Percentiles rank a stretch among this genome's conserved stretches.
Evolutionary conservation across 805 yeast genomes (phyloP).

Genomic region (Scheffersomyces amazonensis): DNA sequence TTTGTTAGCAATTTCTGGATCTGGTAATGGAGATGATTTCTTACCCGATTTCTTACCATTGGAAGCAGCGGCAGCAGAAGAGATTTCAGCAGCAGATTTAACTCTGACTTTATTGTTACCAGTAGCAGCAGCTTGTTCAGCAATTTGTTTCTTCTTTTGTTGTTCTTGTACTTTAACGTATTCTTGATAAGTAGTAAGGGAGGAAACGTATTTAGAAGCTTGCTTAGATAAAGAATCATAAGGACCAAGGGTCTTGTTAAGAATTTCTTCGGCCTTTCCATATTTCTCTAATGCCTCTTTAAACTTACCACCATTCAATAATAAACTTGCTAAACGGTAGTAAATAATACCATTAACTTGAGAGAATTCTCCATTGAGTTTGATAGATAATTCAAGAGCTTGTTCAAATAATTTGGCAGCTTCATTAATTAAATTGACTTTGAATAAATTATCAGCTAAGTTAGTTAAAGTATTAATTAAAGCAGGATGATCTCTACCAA

Average conservation of each 20-base stretch:
- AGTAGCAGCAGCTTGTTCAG: constrained; percentile 21
- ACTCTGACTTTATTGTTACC: constrained; percentile 15
- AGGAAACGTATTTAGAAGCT: constrained; percentile 60
- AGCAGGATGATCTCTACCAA: constrained; percentile 68
- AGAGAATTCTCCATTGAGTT: constrained; percentile 55
- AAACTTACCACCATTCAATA: constrained; percentile 50
- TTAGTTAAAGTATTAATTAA: constrained; percentile 60
- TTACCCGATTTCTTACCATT: constrained; percentile 15
- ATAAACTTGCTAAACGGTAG: constrained; percentile 54
- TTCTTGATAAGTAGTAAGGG: constrained; percentile 49
- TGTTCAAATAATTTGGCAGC: constrained; percentile 53
- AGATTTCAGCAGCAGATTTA: constrained; percentile 10
- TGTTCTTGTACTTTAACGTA: constrained; percentile 39
- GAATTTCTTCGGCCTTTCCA: constrained; percentile 53
- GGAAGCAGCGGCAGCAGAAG: constrained; percentile 3
- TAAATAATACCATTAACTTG: constrained; percentile 62
- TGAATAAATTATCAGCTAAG: constrained; percentile 57
- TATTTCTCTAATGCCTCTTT: constrained; percentile 56
- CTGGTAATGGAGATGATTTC: constrained; percentile 19
- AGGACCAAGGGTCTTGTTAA: constrained; percentile 59
- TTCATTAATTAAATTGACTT: constrained; percentile 43
- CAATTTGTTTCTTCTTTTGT: constrained; percentile 21
- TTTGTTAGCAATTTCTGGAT: constrained; percentile 58
- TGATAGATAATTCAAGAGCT: constrained; percentile 50
- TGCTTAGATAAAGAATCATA: constrained; percentile 68